Base-by-base conservation (phyloP, 331 rosid genomes). In the Saraca asoca region DNA sequence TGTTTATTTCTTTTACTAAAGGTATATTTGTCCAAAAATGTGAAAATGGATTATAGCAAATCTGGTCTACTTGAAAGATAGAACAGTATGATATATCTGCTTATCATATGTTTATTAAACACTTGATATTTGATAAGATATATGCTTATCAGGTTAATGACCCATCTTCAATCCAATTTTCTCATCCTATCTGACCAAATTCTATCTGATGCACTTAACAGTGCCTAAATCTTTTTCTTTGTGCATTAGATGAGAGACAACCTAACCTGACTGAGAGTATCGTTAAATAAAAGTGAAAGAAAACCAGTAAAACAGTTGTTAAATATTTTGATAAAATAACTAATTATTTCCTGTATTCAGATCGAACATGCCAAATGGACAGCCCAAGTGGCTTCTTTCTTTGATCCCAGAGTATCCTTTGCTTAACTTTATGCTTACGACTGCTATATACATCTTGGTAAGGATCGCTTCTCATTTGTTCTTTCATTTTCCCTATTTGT, bases 321-420 rank as follows among this genome's bases (percentile, higher is more conserved):
- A 42, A 3, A 15, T 11, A 70, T 51, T 45, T 53, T 38, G 38
- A 52, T 18, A 58, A 31, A 62, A 60, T 39, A 6, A 58, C 46
- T 17, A 45, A 69, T 59, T 50, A 37, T 34, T 68, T 44, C 54
- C 61, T 51, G 16, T 79, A 6, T 55, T 51, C 88, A 94, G 99
- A 69, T 88, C 99, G 42, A 94, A 88, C 78, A 51, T 80, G 59
- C 95, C 99, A 31, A 77, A 94, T 41, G 99, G 97, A 80, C 99
- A 94, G 85, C 99, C 97, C 12, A 94, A 94, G 81, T 90, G 97
- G 99, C 96, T 90, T 80, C 99, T 94, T 75, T 90, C 88, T 43
- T 14, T 94, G 71, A 85, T 94, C 70, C 99, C 97, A 20, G 90
- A 88, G 49, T 85, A 85, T 79, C 96, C 99, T 3, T 5, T 94